Percentiles rank a stretch among this genome's conserved stretches.
Evolutionary conservation across 805 yeast genomes (phyloP).

Genomic region (Groenewaldozyma salmanticensis): DNA sequence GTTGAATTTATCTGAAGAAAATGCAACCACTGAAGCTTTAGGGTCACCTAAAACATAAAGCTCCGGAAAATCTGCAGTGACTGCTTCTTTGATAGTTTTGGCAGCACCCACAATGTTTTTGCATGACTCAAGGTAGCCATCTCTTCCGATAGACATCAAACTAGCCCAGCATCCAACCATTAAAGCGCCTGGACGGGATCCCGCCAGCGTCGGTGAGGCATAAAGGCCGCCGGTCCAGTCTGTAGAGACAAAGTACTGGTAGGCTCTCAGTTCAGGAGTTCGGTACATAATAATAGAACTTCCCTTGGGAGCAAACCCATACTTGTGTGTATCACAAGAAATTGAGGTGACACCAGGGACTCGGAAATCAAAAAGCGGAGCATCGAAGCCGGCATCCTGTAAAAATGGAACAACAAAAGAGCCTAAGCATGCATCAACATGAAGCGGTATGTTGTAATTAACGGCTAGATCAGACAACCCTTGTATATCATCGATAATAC

Average conservation of each 20-base stretch:
- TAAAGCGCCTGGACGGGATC: slow-evolving; percentile 93
- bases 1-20: slow-evolving; percentile 51
- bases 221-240: slow-evolving; percentile 94
- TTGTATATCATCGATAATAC: slow-evolving; percentile 83
- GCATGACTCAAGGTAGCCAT: slow-evolving; percentile 69
- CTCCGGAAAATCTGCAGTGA: slow-evolving; percentile 39
- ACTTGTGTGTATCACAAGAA: slow-evolving; percentile 98
- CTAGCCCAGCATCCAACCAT: slow-evolving; percentile 99
- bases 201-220: slow-evolving; percentile 95
- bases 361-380: slow-evolving; percentile 63
- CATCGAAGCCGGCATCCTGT: slow-evolving; percentile 40
- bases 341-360: slow-evolving; percentile 89
- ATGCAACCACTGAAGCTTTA: slow-evolving; percentile 68
- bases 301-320: slow-evolving; percentile 98
- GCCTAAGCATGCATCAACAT: slow-evolving; percentile 94
- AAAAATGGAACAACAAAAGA: slow-evolving; percentile 81
- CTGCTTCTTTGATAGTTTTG: slow-evolving; percentile 41
- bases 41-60: slow-evolving; percentile 81
- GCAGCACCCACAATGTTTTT: slow-evolving; percentile 59
- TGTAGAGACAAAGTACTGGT: slow-evolving; percentile 74
- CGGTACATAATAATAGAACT: slow-evolving; percentile 90
- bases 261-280: slow-evolving; percentile 48
- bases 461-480: slow-evolving; percentile 56
- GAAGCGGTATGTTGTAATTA: slow-evolving; percentile 70
- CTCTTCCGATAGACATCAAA: slow-evolving; percentile 65